Percentiles rank a stretch among this genome's conserved stretches.
Conservation (phyloP, 2,329 filamentous ascomycete genomes). For the Xylariaceae sp. region DNA sequence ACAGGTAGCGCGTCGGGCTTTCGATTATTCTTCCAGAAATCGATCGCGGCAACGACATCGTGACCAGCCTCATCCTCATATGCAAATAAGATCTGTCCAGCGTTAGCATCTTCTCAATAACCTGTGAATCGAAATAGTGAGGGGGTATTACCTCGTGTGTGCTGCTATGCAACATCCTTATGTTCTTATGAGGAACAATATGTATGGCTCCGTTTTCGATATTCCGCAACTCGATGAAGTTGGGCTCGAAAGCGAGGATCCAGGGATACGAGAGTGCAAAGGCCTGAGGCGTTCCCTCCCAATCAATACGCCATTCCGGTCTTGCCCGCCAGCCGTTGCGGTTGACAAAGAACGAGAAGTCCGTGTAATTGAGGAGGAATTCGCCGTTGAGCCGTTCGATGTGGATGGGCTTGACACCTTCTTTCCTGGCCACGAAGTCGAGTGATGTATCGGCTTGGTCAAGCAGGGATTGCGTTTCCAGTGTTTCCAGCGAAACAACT, state of each 20-base stretch:
- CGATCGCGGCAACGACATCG: conserved; percentile 88
- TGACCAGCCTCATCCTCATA: conserved; percentile 94
- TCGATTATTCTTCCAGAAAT: conserved; percentile 80
- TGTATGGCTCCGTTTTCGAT: conserved; percentile 93
- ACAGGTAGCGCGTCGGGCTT: conserved; percentile 38
- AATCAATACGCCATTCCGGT: conserved; percentile 94
- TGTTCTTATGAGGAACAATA: conserved; percentile 93
- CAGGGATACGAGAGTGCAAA: conserved; percentile 96
- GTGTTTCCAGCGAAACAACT: conserved; percentile 90
- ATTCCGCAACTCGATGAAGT: conserved; percentile 94
- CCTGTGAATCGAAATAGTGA: neutral
- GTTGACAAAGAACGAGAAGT: conserved; percentile 99
- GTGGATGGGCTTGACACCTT: conserved; percentile 90
- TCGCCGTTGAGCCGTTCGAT: conserved; percentile 96
- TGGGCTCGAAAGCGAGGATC: conserved; percentile 94
- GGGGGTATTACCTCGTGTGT: conserved; percentile 75
- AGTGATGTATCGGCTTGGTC: conserved; percentile 97
- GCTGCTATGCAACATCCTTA: conserved; percentile 94
- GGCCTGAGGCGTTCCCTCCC: conserved; percentile 87
- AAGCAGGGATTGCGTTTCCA: conserved; percentile 95
- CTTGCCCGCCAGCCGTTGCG: conserved; percentile 94
- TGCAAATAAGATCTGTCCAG: conserved; percentile 79
- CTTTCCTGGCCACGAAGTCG: conserved; percentile 91
- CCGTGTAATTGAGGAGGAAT: conserved; percentile 95
- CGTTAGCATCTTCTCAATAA: conserved; percentile 15